Percentiles rank a stretch among this genome's conserved stretches.
Conservation (phyloP, 225 moss, liverwort and hornwort species). For the Polytrichum commune region DNA sequence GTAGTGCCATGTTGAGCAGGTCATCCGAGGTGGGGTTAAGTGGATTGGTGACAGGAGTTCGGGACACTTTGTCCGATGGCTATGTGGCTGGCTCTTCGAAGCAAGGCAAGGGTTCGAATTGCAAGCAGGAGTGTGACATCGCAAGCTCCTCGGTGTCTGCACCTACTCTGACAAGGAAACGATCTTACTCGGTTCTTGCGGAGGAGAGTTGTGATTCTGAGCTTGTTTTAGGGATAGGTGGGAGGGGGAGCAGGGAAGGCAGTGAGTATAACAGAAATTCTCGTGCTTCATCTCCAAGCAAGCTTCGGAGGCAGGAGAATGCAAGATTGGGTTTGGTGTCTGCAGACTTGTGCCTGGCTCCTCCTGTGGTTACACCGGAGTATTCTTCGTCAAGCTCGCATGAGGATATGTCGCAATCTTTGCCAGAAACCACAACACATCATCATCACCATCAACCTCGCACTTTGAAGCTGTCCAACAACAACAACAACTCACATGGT, state of each 20-base stretch:
- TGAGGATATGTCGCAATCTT: conserved; percentile 27
- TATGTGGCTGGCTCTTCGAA: conserved; percentile 28
- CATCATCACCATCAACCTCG: background rate
- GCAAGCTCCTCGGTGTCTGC: conserved; percentile 53
- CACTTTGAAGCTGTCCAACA: conserved; percentile 26
- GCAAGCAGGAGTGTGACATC: conserved; percentile 54
- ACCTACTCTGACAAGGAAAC: conserved; percentile 36
- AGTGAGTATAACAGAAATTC: conserved; percentile 49
- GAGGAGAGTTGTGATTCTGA: conserved; percentile 65
- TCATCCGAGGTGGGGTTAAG: conserved; percentile 60
- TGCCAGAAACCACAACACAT: conserved; percentile 7
- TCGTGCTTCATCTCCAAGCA: conserved; percentile 41
- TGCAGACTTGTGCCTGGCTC: conserved; percentile 43
- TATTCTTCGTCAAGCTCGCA: conserved; percentile 55
- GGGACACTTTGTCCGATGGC: conserved; percentile 44
- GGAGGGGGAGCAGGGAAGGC: conserved; percentile 33
- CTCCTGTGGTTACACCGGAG: conserved; percentile 32
- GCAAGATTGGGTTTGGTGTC: conserved; percentile 34
- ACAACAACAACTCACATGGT: conserved; percentile 9
- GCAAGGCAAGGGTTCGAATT: conserved; percentile 1
- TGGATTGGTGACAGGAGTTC: conserved; percentile 47
- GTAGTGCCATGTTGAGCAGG: conserved; percentile 28
- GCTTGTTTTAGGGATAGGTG: conserved; percentile 53
- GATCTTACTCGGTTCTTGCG: conserved; percentile 39
- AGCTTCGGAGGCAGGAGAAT: conserved; percentile 28